phyloP scores from a whole-genome alignment of 805 yeast species.

The Metschnikowia santaceciliae region DNA sequence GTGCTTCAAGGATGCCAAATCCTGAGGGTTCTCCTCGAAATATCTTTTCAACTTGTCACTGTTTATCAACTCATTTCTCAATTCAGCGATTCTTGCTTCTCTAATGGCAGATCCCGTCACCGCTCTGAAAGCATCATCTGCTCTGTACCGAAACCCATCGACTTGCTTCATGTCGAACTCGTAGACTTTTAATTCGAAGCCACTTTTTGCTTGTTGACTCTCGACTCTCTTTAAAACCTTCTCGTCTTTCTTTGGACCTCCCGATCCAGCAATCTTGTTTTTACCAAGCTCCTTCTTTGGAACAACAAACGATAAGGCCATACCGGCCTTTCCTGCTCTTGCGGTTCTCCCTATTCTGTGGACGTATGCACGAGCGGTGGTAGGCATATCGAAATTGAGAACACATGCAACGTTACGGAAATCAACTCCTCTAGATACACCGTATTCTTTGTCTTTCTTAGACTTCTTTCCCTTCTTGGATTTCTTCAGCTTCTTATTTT shows the following conservation, averaged over 20 bases:
- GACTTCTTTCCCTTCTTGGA: conserved; percentile 22
- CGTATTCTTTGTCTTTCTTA: conserved; percentile 70
- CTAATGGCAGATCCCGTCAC: conserved; percentile 86
- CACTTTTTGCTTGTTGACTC: conserved; percentile 69
- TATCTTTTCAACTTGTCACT: conserved; percentile 90
- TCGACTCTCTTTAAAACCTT: conserved; percentile 74
- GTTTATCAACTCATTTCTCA: conserved; percentile 79
- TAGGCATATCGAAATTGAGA: conserved; percentile 89
- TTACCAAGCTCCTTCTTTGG: conserved; percentile 81
- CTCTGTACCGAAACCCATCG: conserved; percentile 92
- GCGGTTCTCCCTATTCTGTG: conserved; percentile 98
- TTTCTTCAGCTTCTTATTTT: conserved; percentile 1
- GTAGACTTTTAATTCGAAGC: conserved; percentile 78
- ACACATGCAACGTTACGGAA: conserved; percentile 96
- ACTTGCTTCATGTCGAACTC: conserved; percentile 88
- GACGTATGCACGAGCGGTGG: conserved; percentile 81
- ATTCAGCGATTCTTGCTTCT: conserved; percentile 88
- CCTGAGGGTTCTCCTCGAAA: conserved; percentile 97
- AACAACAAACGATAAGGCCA: conserved; percentile 89
- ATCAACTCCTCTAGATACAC: conserved; percentile 96
- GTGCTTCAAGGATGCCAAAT: conserved; percentile 81
- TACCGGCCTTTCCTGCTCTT: conserved; percentile 93
- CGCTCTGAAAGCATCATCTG: conserved; percentile 95
- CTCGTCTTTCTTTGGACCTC: conserved; percentile 78
- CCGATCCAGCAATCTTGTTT: conserved; percentile 73